Evolutionary conservation across 305 asterid genomes (phyloP), one percentile per base, ranked within the genome.

Genomic region (Fraxinus velutina): DNA sequence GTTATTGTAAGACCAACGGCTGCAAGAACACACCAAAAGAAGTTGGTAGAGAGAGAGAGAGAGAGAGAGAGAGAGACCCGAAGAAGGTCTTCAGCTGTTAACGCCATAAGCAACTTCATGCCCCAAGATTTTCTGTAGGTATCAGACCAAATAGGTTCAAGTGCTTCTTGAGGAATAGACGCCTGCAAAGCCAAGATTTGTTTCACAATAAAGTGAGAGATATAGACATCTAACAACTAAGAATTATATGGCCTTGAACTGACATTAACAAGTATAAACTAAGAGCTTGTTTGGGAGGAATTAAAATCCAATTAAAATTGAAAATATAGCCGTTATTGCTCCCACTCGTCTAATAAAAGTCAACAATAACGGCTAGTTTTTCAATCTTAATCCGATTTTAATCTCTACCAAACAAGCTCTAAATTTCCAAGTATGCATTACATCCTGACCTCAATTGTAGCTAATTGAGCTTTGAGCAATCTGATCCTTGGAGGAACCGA

Each of bases 151-250:
- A 79, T 77, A 64, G 89, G 84, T 78, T 86, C 85, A 42, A 93
- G 83, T 84, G 97, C 96, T 78, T 93, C 97, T 21, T 90, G 88
- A 21, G 96, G 97, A 82, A 92, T 83, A 52, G 89, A 90, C 32
- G 92, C 98, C 98, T 95, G 87, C 89, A 88, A 77, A 80, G 62
- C 80, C 79, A 80, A 50, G 70, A 83, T 57, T 10, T 52, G 39
- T 70, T 73, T 77, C n/a, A 47, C 62, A 64, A 82, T 44, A 76
- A 81, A 68, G 44, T 44, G 39, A 80, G 42, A 76, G 55, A 13
- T 6, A 19, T 42, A 76, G 55, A 17, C 17, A 24, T 10, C 24
- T 6, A 74, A 75, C 9, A 21, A 80, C 62, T 68, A 6, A 74
- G 36, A 57, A 70, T 13, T 30, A 19, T 33, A 57, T 80, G 21